Evolutionary conservation across 345 rosid species (phyloP).

Genomic region (Eucalyptus tenuipes): DNA sequence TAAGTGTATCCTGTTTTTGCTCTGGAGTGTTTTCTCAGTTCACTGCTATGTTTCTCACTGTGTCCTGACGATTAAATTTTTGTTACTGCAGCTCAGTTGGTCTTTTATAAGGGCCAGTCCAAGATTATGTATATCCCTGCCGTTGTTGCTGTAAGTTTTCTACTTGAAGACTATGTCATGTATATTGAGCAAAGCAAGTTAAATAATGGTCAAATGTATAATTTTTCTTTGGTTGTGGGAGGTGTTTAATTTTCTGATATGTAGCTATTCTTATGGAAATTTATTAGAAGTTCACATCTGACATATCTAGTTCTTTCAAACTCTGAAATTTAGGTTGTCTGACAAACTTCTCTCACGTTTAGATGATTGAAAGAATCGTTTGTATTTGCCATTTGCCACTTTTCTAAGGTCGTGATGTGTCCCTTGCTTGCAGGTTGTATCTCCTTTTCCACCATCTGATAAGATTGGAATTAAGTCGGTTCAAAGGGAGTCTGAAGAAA

Average conservation of each 20-base stretch:
- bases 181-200: background rate
- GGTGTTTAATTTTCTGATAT: background rate
- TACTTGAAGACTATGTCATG: background rate
- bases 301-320: background rate
- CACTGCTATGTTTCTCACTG: background rate
- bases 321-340: background rate
- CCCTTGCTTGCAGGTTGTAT: slow-evolving; percentile 46
- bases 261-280: background rate
- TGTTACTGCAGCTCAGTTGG: slow-evolving; percentile 77
- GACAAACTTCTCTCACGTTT: background rate
- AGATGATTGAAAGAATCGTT: background rate
- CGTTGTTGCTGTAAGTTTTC: slow-evolving; percentile 74
- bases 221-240: background rate
- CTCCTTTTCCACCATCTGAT: slow-evolving; percentile 96
- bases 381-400: background rate
- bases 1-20: background rate
- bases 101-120: slow-evolving; percentile 35
- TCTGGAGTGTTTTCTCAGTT: background rate
- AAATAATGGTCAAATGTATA: background rate
- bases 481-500: slow-evolving; percentile 92
- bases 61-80: background rate
- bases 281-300: background rate
- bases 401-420: background rate
- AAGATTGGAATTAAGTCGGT: slow-evolving; percentile 94
- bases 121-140: slow-evolving; percentile 56